A percentile compares a stretch with the other conserved stretches of the same genome.
Evolutionary conservation across 2,329 filamentous ascomycete genomes (phyloP).

Genomic region (Teratosphaeria gauchensis): DNA sequence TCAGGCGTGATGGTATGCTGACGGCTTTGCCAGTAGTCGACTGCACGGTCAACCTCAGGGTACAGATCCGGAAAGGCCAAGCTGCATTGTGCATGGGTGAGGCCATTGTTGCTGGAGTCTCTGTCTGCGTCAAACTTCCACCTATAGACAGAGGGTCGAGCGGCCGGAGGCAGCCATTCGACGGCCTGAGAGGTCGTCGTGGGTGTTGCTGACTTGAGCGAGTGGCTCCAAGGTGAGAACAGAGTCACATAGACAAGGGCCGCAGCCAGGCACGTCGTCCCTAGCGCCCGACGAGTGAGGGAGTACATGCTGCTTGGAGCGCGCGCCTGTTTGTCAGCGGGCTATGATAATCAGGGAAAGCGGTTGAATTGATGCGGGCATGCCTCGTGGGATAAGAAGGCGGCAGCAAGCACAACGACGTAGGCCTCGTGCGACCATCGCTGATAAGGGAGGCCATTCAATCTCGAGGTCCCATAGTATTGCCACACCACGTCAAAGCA

Average conservation of each 20-base stretch:
- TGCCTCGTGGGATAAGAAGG: neutral
- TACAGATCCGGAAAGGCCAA: constrained; percentile 25
- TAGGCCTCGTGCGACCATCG: neutral
- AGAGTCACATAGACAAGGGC: neutral
- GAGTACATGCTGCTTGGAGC: neutral
- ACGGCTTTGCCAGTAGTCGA: constrained; percentile 14
- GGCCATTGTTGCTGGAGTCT: constrained; percentile 20
- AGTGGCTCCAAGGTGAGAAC: neutral
- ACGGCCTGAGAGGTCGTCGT: neutral
- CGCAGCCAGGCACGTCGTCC: neutral
- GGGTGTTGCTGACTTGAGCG: neutral
- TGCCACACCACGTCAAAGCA: neutral
- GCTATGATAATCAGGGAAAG: neutral
- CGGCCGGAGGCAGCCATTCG: neutral
- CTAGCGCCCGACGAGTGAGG: neutral
- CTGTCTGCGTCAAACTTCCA: constrained; percentile 8
- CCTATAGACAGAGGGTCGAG: neutral
- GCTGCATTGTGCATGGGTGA: constrained; percentile 22
- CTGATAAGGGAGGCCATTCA: neutral
- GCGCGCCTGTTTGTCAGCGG: neutral
- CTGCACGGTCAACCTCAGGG: constrained; percentile 22
- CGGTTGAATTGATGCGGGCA: neutral
- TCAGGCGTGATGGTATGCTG: constrained; percentile 16
- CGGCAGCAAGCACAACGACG: neutral
- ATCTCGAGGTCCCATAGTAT: neutral